Base-by-base conservation (phyloP, 129 eudicot species). In the Arctium lappa region DNA sequence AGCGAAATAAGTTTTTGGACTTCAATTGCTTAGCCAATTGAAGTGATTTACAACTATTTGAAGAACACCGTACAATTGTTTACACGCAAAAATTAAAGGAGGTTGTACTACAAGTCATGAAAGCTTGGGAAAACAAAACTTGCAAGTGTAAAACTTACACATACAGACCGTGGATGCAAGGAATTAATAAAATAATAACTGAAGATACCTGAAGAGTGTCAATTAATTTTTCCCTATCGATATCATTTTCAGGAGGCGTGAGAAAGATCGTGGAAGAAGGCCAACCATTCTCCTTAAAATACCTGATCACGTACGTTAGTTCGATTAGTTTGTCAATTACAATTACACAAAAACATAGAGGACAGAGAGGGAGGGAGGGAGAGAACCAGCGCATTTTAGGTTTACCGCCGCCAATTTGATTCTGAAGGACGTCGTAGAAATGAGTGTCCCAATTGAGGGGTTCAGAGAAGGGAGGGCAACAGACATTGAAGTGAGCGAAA, bases 231-330 rank as follows among this genome's bases (percentile, higher is more conserved):
- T 83, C 98, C 82, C 92, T 88, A 75, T 88, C 91, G 13, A 18
- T 74, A 65, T 91, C 95, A 82, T 29, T 86, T 83, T 90, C 95
- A 8, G 99, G 98, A 48, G 97, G 86, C 11, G 84, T 80, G 69
- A 69, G 86, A 16, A 88, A 96, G 13, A 96, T 39, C 3, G 94
- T 91, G 3, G 99, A 96, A 87, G 93, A 79, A 30, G 99, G 99
- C 98, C 98, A 96, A 32, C 99, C 99, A 42, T 93, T 87, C 89
- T 96, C 98, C 89, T 93, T 93, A 73, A 96, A 96, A 80, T 96
- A 96, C 98, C 99, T 96, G 79, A 83, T 81, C 72, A 56, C 4
- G 15, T 1, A 56, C 4, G 15, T 1, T 74, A 36, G 40, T 6
- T 65, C n/a, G 30, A 44, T 31, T 70, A 79, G 5, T 53, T 27